A percentile compares a stretch with the other conserved stretches of the same genome.
phyloP scores from a whole-genome alignment of 306 rosid genomes.

The Astragalus glycyphyllos region DNA sequence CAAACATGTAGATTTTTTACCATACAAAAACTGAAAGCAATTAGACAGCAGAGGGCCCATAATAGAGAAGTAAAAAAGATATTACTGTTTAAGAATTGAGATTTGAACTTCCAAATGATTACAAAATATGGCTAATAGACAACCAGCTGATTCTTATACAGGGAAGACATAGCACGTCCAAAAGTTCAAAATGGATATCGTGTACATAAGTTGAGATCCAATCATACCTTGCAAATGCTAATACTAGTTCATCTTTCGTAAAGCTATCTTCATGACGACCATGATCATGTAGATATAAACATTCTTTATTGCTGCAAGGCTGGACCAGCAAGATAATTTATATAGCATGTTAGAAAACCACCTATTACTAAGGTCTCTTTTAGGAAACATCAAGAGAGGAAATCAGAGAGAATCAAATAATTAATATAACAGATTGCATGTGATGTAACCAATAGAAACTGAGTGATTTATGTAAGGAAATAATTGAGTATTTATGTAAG shows the following conservation, averaged over 20 bases:
- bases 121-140: conserved; percentile 9
- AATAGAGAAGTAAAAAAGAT: conserved; percentile 23
- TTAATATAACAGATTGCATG: conserved; percentile 9
- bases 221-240: conserved; percentile 61
- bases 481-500: neutral
- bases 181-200: conserved; percentile 8
- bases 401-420: conserved; percentile 20
- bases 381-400: conserved; percentile 22
- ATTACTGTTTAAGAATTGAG: conserved; percentile 12
- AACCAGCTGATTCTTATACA: neutral
- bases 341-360: conserved; percentile 30
- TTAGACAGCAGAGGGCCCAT: conserved; percentile 15
- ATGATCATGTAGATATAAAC: conserved; percentile 60
- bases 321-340: conserved; percentile 44
- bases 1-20: conserved; percentile 31
- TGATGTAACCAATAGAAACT: neutral
- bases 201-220: conserved; percentile 10
- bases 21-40: conserved; percentile 32
- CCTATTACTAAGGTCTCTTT: conserved; percentile 13
- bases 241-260: conserved; percentile 59
- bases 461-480: neutral
- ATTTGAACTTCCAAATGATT: conserved; percentile 20
- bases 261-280: conserved; percentile 65
- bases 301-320: conserved; percentile 66
- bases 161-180: neutral